phyloP scores from a whole-genome alignment of 2,329 filamentous ascomycete genomes.

The Alternaria gansuensis region DNA sequence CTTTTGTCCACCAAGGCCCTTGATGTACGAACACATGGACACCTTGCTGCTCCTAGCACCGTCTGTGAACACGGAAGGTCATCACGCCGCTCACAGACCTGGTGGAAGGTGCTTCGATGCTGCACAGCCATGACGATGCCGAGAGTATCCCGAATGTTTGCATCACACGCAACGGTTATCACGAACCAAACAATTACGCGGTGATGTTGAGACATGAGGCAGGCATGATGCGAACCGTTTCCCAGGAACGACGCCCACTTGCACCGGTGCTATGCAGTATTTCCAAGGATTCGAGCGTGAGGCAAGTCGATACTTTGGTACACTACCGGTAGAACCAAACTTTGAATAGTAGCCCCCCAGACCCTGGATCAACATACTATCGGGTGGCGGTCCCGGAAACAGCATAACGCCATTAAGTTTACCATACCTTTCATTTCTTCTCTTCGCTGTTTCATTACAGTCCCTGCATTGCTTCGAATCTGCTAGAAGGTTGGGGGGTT shows the following conservation, averaged over 20 bases:
- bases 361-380: conserved; percentile 6
- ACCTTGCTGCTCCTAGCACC: conserved; percentile 13
- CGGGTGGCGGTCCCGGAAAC: conserved; percentile 4
- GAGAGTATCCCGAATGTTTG: background rate
- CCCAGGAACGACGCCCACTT: background rate
- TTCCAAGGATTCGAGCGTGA: conserved; percentile 1
- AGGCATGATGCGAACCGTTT: conserved; percentile 8
- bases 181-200: background rate
- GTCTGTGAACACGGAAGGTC: conserved; percentile 1
- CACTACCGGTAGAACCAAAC: conserved; percentile 12
- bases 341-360: conserved; percentile 9
- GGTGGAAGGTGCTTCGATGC: background rate
- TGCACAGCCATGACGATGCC: background rate
- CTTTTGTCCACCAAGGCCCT: conserved; percentile 3
- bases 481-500: conserved; percentile 2
- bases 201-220: background rate
- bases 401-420: background rate
- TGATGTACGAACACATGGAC: conserved; percentile 17
- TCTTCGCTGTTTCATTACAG: conserved; percentile 17
- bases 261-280: conserved; percentile 8
- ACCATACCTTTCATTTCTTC: background rate
- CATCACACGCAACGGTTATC: conserved; percentile 5
- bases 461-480: conserved; percentile 4
- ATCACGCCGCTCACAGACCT: conserved; percentile 1
- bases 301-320: conserved; percentile 6